These are phyloP conservation scores for Xerocomellus chrysenteron DNA, from an alignment of 768 basidiomycete genomes.

Conservation along the genomic window DNA sequence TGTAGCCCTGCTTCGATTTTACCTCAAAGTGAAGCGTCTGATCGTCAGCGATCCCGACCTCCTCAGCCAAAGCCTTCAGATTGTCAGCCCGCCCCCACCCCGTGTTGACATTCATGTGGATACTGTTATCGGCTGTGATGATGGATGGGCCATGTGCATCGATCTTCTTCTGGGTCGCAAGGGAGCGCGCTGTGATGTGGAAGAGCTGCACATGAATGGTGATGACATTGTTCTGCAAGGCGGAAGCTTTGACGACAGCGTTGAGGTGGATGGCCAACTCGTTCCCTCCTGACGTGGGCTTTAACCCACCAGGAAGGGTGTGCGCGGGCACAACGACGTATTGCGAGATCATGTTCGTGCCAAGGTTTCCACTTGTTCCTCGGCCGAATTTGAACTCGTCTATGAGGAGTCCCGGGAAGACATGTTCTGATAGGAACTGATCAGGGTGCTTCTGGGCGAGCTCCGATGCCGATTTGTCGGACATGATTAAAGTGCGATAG, in stretches of 20 bases:
- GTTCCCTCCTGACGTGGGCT: neutral
- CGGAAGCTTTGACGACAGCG: neutral
- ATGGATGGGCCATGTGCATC: neutral
- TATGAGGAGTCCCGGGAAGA: neutral
- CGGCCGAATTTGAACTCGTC: slow-evolving; percentile 6
- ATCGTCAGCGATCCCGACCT: neutral
- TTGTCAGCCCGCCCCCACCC: slow-evolving; percentile 1
- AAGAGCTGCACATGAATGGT: neutral
- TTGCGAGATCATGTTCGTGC: slow-evolving; percentile 9
- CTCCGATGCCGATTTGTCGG: neutral
- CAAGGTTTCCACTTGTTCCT: neutral
- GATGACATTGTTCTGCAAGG: neutral
- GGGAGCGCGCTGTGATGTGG: slow-evolving; percentile 1
- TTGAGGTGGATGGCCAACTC: slow-evolving; percentile 10
- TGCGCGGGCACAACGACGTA: neutral
- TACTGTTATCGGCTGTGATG: slow-evolving; percentile 7
- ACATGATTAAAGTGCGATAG: neutral
- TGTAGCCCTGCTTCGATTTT: slow-evolving; percentile 1
- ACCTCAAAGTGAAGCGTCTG: slow-evolving; percentile 2
- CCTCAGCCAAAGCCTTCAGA: slow-evolving; percentile 4
- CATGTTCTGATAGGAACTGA: neutral
- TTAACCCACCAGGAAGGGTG: neutral
- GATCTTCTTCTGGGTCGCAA: slow-evolving; percentile 1
- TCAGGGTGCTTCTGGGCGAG: neutral
- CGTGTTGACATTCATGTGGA: slow-evolving; percentile 8